Conservation (phyloP, 208 protist species). For the Acanthamoeba healyi region DNA sequence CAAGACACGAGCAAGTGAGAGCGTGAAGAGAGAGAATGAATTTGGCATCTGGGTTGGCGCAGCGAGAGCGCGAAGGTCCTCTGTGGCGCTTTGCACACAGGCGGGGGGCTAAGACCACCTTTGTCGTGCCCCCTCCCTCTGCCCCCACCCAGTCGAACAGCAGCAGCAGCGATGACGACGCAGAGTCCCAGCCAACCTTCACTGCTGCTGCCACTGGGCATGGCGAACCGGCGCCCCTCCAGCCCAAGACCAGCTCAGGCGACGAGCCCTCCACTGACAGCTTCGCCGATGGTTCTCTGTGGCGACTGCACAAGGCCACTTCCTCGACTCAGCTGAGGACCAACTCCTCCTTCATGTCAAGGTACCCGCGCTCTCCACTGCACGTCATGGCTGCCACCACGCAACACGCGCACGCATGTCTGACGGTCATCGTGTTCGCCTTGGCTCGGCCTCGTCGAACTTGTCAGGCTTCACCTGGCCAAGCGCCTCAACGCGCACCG, state of each 20-base stretch:
- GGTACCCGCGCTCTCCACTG: too few relatives aligned
- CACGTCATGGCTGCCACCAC: too few relatives aligned
- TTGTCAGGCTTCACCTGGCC: conserved; percentile 5
- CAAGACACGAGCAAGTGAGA: too few relatives aligned
- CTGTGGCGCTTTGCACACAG: background rate
- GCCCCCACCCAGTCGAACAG: background rate
- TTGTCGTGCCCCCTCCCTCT: background rate
- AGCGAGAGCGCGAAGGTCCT: background rate
- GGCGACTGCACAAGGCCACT: background rate
- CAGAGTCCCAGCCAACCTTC: too few relatives aligned
- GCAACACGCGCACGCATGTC: too few relatives aligned
- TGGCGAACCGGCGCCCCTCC: background rate
- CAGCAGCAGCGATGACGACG: background rate
- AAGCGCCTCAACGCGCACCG: conserved; percentile 6
- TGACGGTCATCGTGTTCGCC: too few relatives aligned
- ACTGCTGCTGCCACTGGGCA: background rate
- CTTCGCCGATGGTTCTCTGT: background rate
- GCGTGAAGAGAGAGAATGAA: background rate
- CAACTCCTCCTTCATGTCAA: background rate
- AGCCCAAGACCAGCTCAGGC: too few relatives aligned
- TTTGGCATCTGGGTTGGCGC: background rate
- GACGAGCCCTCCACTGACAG: too few relatives aligned
- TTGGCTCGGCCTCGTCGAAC: background rate
- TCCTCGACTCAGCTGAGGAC: background rate
- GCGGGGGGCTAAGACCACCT: background rate